phyloP scores from a whole-genome alignment of 768 basidiomycete genomes.

The Gautieria morchelliformis region DNA sequence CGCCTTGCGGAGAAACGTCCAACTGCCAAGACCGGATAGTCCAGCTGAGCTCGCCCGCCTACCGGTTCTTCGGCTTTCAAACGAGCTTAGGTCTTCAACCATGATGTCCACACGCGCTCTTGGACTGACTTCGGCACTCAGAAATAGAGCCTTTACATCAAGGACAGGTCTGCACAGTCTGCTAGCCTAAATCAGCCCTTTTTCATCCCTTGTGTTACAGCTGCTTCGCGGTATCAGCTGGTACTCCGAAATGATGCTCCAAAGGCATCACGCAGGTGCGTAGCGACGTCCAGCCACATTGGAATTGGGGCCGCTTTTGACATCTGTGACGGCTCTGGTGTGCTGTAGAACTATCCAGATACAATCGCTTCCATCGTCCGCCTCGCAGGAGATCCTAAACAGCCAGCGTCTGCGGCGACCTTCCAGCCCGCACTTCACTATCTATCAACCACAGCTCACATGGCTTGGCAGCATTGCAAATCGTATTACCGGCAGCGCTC shows the following conservation, averaged over 20 bases:
- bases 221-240: conserved; percentile 29
- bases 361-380: conserved; percentile 52
- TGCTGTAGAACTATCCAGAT: conserved; percentile 46
- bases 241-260: conserved; percentile 21
- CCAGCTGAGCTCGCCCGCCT: neutral
- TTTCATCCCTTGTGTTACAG: conserved; percentile 18
- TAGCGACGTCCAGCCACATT: neutral
- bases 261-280: conserved; percentile 17
- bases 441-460: conserved; percentile 93
- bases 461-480: conserved; percentile 83
- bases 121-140: conserved; percentile 48
- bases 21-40: too few relatives aligned
- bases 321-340: neutral
- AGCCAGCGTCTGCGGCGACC: conserved; percentile 83
- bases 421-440: conserved; percentile 88
- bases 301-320: neutral
- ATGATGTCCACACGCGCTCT: conserved; percentile 37
- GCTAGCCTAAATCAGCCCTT: neutral
- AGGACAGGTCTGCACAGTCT: conserved; percentile 15
- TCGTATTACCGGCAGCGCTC: conserved; percentile 72
- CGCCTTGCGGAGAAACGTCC: too few relatives aligned
- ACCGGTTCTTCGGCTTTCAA: neutral
- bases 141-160: conserved; percentile 35
- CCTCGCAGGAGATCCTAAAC: conserved; percentile 63
- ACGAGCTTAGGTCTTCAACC: neutral